phyloP scores from a whole-genome alignment of 345 rosid species.

The Erucastrum elatum region DNA sequence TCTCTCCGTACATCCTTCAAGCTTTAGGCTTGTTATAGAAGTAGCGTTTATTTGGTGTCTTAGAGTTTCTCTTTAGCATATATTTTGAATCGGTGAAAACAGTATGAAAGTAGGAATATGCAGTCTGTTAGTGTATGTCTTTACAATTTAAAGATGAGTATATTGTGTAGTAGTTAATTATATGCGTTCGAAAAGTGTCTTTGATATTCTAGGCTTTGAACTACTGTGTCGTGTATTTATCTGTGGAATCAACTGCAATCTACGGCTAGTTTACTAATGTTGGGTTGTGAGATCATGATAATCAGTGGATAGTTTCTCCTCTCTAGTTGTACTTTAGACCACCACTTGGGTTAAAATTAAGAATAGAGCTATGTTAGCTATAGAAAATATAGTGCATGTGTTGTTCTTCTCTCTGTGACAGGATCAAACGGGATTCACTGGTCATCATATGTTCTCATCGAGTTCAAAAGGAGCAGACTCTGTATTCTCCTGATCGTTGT shows the following conservation, averaged over 20 bases:
- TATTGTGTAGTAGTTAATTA: background rate
- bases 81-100: background rate
- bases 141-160: constrained; percentile 1
- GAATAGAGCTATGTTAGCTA: background rate
- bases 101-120: background rate
- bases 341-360: background rate
- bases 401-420: constrained; percentile 8
- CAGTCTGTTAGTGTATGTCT: background rate
- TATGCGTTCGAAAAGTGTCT: background rate
- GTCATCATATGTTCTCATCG: background rate
- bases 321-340: background rate
- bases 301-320: background rate
- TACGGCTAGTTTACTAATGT: background rate
- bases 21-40: background rate
- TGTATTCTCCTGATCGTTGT: background rate
- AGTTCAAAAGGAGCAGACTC: background rate
- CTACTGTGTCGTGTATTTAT: background rate
- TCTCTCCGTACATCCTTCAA: background rate
- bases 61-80: background rate
- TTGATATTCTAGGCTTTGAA: background rate
- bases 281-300: background rate
- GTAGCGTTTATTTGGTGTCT: background rate
- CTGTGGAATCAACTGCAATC: background rate
- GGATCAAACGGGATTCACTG: background rate
- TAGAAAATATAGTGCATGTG: background rate